phyloP scores from a whole-genome alignment of 1,139 yeast genomes.

The Candida albicans region DNA sequence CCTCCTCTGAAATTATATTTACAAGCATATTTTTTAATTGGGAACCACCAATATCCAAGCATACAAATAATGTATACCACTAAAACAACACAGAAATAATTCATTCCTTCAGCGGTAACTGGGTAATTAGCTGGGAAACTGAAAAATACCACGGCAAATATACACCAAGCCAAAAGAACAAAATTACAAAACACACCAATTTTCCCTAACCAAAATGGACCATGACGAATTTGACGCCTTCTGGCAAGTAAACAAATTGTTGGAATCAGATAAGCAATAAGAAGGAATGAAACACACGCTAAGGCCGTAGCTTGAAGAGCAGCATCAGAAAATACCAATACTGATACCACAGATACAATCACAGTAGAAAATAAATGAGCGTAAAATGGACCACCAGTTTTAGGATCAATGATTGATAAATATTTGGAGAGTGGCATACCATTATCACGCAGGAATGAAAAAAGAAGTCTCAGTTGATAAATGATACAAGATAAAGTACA shows the following conservation, averaged over 20 bases:
- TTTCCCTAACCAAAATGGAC: slow-evolving; percentile 63
- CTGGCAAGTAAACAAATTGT: slow-evolving; percentile 51
- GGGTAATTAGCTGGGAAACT: slow-evolving; percentile 71
- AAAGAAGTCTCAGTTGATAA: slow-evolving; percentile 63
- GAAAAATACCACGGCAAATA: slow-evolving; percentile 61
- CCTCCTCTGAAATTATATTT: slow-evolving; percentile 48
- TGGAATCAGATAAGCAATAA: slow-evolving; percentile 43
- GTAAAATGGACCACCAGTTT: slow-evolving; percentile 44
- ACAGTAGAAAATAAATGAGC: slow-evolving; percentile 46
- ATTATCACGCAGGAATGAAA: slow-evolving; percentile 79
- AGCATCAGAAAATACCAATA: slow-evolving; percentile 38
- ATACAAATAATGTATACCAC: slow-evolving; percentile 56
- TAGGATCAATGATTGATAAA: slow-evolving; percentile 43
- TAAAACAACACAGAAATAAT: slow-evolving; percentile 68
- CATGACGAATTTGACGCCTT: slow-evolving; percentile 64
- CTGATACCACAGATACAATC: slow-evolving; percentile 42
- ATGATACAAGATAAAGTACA: slow-evolving; percentile 46
- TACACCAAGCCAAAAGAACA: slow-evolving; percentile 57
- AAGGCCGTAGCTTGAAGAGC: slow-evolving; percentile 49
- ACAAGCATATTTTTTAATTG: slow-evolving; percentile 40
- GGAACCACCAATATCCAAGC: slow-evolving; percentile 58
- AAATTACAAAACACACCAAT: slow-evolving; percentile 58
- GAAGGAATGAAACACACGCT: slow-evolving; percentile 46
- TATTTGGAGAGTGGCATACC: slow-evolving; percentile 47
- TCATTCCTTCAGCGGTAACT: slow-evolving; percentile 61